phyloP scores from a whole-genome alignment of 208 protist genomes.

The Acanthamoeba culbertsoni region DNA sequence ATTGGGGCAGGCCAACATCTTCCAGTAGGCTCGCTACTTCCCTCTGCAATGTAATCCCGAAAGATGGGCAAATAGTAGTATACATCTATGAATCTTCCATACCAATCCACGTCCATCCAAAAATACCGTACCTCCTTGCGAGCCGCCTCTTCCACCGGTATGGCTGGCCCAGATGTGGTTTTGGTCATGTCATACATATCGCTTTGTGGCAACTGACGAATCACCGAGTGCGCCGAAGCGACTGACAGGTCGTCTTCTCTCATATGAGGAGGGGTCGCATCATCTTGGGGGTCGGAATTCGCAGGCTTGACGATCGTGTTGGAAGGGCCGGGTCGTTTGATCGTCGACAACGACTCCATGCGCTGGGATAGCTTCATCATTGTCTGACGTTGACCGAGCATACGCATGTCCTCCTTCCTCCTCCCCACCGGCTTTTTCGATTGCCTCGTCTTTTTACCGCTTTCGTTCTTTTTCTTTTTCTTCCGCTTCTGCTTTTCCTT shows the following conservation, averaged over 20 bases:
- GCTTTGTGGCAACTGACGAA: not conserved
- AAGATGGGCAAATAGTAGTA: too few relatives aligned
- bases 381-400: not conserved
- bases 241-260: not conserved
- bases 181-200: not conserved
- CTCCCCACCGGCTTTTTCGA: not conserved
- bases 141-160: not conserved
- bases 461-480: not conserved
- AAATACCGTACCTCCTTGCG: not conserved
- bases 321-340: not conserved
- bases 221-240: not conserved
- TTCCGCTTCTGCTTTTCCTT: not conserved
- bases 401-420: not conserved
- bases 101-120: too few relatives aligned
- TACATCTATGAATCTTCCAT: not conserved
- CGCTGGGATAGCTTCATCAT: conserved; percentile 27
- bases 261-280: not conserved
- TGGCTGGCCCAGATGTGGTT: not conserved
- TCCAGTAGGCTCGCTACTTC: not conserved
- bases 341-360: not conserved
- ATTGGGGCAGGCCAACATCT: not conserved
- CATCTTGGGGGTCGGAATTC: not conserved
- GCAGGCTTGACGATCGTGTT: not conserved
- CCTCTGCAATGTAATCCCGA: not conserved
- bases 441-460: not conserved